These are phyloP conservation scores for Hibiscus mutabilis DNA, from an alignment of 345 rosid genomes.

Conservation along the genomic window DNA sequence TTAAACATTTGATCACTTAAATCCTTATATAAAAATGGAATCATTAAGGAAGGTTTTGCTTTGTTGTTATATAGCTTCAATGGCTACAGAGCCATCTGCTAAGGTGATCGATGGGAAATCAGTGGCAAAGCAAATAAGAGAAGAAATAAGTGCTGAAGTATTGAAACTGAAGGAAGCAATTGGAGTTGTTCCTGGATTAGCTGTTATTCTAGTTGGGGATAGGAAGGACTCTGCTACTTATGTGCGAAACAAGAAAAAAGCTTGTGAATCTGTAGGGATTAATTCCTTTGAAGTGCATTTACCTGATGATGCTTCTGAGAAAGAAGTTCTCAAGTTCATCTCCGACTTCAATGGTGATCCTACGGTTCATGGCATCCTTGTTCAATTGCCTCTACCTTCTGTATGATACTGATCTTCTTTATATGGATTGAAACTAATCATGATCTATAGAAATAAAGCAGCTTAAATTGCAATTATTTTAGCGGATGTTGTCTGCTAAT, in stretches of 20 bases:
- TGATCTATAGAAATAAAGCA: background rate
- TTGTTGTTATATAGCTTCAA: conserved; percentile 21
- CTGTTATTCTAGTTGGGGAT: conserved; percentile 76
- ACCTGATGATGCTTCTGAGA: conserved; percentile 53
- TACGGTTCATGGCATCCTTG: conserved; percentile 84
- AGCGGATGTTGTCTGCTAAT: background rate
- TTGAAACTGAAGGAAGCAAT: conserved; percentile 65
- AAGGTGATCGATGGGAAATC: conserved; percentile 72
- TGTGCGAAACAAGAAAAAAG: conserved; percentile 81
- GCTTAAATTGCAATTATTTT: background rate
- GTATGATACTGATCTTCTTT: conserved; percentile 17
- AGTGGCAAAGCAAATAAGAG: conserved; percentile 59
- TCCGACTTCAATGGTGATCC: conserved; percentile 44
- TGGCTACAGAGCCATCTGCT: conserved; percentile 34
- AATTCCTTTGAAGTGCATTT: conserved; percentile 58
- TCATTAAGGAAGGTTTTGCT: background rate
- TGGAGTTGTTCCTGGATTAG: conserved; percentile 74
- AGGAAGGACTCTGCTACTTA: conserved; percentile 77
- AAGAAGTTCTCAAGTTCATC: conserved; percentile 55
- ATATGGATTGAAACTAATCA: background rate
- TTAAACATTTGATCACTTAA: background rate
- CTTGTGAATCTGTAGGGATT: conserved; percentile 52
- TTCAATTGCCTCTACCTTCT: conserved; percentile 76
- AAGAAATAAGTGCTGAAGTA: conserved; percentile 60
- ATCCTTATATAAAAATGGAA: background rate